Base-by-base conservation (phyloP, 306 rosid species). In the Lotus japonicus region DNA sequence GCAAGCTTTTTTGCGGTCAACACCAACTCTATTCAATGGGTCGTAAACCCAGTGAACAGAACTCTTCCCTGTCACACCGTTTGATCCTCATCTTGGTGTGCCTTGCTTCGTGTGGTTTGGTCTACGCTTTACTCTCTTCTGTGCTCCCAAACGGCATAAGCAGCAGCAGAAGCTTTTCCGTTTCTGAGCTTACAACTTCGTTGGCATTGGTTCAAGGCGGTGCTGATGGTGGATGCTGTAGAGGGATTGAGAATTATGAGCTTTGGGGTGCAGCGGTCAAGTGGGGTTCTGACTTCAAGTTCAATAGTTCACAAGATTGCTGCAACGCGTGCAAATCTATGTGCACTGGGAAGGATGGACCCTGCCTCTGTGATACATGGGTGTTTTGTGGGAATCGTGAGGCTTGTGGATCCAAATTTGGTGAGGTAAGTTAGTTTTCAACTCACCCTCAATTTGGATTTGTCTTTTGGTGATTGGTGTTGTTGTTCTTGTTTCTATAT, bases 261-360 rank as follows among this genome's bases (percentile, higher is more conserved):
- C 86, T 88, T 4, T 94, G 98, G 98, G 98, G 98, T 42, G 73
- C 81, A 2, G 85, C 97, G 41, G 98, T 94, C 70, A 94, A 90
- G 76, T 94, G 97, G 97, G 97, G 97, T 58, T 86, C 98, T 7
- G 89, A 86, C 9, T 94, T 94, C 63, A 94, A 90, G 61, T 85
- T 86, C 77, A 85, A 86, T 57, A 83, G 73, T 52, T 82, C 97
- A 0, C 79, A 80, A 79, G 83, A 42, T 11, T 94, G 98, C 68
- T 94, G 98, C 56, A 70, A 80, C 66, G 96, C 97, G 3, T 90
- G 98, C 79, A 90, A 94, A 74, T 62, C 86, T 18, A 90, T 94
- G 96, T 94, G 98, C 45, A 84, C 81, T 46, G 96, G 90, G 42
- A 86, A 78, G 10, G 94, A 85, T 79, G 98, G 98, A 9, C 97